Evolutionary conservation across 140 eudicot genomes (phyloP), one percentile per base, ranked within the genome.

Genomic region (Ambrosia hybrid): DNA sequence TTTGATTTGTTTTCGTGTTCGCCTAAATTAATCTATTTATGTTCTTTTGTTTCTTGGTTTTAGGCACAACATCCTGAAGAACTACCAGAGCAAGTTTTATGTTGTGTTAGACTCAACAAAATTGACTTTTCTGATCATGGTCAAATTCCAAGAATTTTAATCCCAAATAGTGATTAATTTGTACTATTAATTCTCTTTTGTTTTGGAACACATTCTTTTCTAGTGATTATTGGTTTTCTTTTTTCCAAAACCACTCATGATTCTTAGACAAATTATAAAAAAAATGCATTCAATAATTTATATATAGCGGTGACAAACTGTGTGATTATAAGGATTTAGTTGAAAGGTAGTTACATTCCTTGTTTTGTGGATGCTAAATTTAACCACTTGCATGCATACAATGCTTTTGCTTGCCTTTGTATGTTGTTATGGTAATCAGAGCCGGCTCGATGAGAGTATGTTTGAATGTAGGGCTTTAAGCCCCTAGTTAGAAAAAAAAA

Each of bases 21-120:
- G 16, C 5, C 53, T 16, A 37, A 34, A 34, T 71, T n/a, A 36
- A 70, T n/a, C 30, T 2, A 16, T 57, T n/a, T 67, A 9, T 33
- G 57, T 61, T 5, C 8, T 62, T n/a, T 4, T 21, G 51, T 34
- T 41, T 3, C 15, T 16, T 65, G 57, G 16, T 36, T 53, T 46
- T 82, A 92, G 98, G 98, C 95, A 66, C 98, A 92, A 52, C 76
- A 74, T 81, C 87, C 84, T n/a, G 95, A 94, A 68, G 97, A 94
- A 76, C 76, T 94, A 74, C 96, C 99, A 0, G 99, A 94, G 80
- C 85, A 78, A 68, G 96, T 94, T 52, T 8, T 93, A 61, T 88
- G 99, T 41, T 88, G 99, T 72, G 81, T 88, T 15, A 74, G 90
- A 57, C 80, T 90, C 63, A 84, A 84, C 86, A 88, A 88, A 68